phyloP scores from a whole-genome alignment of 2,329 filamentous ascomycete species.

The Fusarium hostae region DNA sequence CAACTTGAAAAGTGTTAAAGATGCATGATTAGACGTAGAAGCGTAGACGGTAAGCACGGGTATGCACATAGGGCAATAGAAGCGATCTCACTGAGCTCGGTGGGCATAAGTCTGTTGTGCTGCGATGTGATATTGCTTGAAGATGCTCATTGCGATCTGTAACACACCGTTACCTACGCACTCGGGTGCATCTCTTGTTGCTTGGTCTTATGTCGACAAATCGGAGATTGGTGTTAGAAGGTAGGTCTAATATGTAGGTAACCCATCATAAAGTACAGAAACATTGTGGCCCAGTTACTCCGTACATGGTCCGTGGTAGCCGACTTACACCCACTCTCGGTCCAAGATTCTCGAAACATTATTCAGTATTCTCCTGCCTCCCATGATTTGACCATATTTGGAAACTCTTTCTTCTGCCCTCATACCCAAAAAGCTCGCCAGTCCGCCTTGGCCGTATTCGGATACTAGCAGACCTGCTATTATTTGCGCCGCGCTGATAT shows the following conservation, averaged over 20 bases:
- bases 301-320: not conserved
- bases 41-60: conserved; percentile 34
- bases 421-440: conserved; percentile 50
- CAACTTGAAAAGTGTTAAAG: not conserved
- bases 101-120: conserved; percentile 28
- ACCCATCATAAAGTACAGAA: not conserved
- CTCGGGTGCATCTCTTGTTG: not conserved
- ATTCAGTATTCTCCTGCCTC: conserved; percentile 40
- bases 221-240: not conserved
- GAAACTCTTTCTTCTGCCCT: conserved; percentile 35
- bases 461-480: conserved; percentile 44
- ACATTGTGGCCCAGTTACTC: not conserved
- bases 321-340: conserved; percentile 15
- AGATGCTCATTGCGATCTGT: not conserved
- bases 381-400: conserved; percentile 44
- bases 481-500: conserved; percentile 51
- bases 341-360: conserved; percentile 25
- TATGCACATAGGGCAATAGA: conserved; percentile 32
- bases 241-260: not conserved
- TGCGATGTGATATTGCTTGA: conserved; percentile 11
- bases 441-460: conserved; percentile 43
- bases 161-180: too few relatives aligned
- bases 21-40: conserved; percentile 25
- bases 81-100: conserved; percentile 26
- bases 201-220: not conserved